These are phyloP conservation scores for Echites panduratus DNA, from an alignment of 257 asterid species.

Conservation along the genomic window DNA sequence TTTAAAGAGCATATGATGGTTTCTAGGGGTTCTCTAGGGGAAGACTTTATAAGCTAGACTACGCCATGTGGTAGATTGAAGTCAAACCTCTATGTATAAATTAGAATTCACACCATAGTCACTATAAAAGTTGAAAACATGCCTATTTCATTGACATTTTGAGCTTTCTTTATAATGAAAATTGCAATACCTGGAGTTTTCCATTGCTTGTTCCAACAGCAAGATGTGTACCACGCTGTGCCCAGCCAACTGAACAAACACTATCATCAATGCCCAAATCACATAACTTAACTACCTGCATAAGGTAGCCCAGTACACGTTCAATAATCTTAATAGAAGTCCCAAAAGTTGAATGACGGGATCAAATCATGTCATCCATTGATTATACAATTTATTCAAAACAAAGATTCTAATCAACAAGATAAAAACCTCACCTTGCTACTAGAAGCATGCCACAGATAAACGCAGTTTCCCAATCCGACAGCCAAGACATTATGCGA, in stretches of 20 bases:
- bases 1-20: background rate
- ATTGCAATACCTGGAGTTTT: constrained; percentile 62
- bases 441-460: constrained; percentile 92
- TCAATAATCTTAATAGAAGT: background rate
- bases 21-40: background rate
- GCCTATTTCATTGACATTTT: background rate
- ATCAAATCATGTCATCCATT: background rate
- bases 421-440: constrained; percentile 60
- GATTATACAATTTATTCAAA: background rate
- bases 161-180: background rate
- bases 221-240: constrained; percentile 82
- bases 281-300: constrained; percentile 88
- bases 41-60: background rate
- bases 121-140: background rate
- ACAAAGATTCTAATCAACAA: background rate
- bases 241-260: constrained; percentile 96
- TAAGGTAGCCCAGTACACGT: background rate
- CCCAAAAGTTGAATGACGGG: background rate
- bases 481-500: constrained; percentile 85
- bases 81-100: background rate
- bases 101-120: background rate
- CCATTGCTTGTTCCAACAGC: constrained; percentile 96
- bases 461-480: constrained; percentile 86
- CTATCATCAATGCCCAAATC: constrained; percentile 78
- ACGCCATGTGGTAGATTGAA: background rate